phyloP scores from a whole-genome alignment of 106 monocot species.

The Allium cepa region DNA sequence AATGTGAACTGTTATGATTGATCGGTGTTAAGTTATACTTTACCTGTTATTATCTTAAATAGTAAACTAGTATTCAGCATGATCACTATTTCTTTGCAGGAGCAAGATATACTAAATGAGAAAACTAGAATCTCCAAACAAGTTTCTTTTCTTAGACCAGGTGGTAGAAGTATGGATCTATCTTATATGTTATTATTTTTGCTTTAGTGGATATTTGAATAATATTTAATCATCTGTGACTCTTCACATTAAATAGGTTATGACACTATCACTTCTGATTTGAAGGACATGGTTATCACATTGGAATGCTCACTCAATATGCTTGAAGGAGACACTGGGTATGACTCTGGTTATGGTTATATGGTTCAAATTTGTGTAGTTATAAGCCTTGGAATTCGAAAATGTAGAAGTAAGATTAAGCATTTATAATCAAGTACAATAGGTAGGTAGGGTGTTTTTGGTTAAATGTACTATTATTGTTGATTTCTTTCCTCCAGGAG shows the following conservation, averaged over 20 bases:
- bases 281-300: conserved; percentile 34
- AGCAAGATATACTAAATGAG: conserved; percentile 13
- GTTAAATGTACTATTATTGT: neutral
- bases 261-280: conserved; percentile 5
- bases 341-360: conserved; percentile 9
- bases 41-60: no score
- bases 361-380: neutral
- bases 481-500: no score
- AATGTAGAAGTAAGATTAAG: neutral
- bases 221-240: neutral
- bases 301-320: conserved; percentile 79
- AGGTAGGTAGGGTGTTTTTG: no score
- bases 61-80: no score
- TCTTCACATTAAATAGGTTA: conserved; percentile 9
- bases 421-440: neutral
- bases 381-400: neutral
- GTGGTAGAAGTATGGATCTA: conserved; percentile 17
- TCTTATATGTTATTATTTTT: neutral
- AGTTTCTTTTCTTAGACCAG: conserved; percentile 43
- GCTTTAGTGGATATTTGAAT: neutral
- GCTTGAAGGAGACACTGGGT: conserved; percentile 99
- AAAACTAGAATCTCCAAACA: conserved; percentile 29
- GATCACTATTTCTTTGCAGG: conserved; percentile 10
- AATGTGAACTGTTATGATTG: no score
- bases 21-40: no score